These are phyloP conservation scores for Quercus gilva DNA, from an alignment of 306 rosid species.

Conservation along the genomic window DNA sequence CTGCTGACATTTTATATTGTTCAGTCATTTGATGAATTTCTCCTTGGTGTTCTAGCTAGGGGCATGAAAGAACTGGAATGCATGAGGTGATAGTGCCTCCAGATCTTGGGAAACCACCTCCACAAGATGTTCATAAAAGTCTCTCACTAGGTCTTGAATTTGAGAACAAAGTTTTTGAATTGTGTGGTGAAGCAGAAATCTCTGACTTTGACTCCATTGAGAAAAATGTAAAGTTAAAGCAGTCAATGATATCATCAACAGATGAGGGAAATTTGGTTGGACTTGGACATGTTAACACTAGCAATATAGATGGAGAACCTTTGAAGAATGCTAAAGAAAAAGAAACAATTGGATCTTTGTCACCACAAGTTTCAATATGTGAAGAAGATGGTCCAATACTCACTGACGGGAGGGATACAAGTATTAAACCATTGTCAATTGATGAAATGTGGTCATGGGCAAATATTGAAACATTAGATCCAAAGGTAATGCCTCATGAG, in stretches of 20 bases:
- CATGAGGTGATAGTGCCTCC: conserved; percentile 42
- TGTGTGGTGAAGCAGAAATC: conserved; percentile 43
- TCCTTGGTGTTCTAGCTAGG: conserved; percentile 42
- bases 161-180: conserved; percentile 41
- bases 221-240: not conserved
- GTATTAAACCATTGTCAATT: conserved; percentile 7
- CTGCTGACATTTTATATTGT: conserved; percentile 9
- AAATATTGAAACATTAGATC: conserved; percentile 26
- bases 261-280: too few species aligned
- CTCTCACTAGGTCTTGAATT: conserved; percentile 57
- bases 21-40: conserved; percentile 22
- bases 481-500: conserved; percentile 38
- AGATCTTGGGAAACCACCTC: conserved; percentile 69
- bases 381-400: too few species aligned
- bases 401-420: too few species aligned
- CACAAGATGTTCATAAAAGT: conserved; percentile 66
- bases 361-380: too few species aligned
- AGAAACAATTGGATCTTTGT: too few species aligned
- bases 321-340: too few species aligned
- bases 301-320: too few species aligned
- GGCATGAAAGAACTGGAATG: conserved; percentile 62
- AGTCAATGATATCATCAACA: too few species aligned
- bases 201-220: conserved; percentile 37
- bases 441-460: conserved; percentile 46
- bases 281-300: too few species aligned